Conservation (phyloP, 2,329 filamentous ascomycete genomes). For the Huntiella bhutanensis region DNA sequence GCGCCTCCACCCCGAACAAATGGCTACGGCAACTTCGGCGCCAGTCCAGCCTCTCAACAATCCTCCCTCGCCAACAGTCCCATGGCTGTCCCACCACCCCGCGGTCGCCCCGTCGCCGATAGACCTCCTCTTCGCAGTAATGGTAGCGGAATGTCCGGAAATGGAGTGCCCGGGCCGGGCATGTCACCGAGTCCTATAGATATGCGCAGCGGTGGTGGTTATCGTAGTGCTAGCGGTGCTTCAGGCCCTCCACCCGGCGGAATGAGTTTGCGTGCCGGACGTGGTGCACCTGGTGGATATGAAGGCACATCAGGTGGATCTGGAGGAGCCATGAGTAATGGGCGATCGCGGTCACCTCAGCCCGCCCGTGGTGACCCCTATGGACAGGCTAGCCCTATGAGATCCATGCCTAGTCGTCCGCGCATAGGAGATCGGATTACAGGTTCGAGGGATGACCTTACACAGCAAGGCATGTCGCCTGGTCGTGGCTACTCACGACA, state of each 20-base stretch:
- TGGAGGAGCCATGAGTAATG: conserved; percentile 4
- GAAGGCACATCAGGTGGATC: conserved; percentile 4
- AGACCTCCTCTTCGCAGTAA: conserved; percentile 3
- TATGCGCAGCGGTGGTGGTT: conserved; percentile 4
- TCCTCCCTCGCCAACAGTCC: conserved; percentile 15
- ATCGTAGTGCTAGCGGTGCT: conserved; percentile 8
- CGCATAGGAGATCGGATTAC: conserved; percentile 12
- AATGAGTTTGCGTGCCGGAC: too few relatives aligned
- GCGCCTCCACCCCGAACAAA: conserved; percentile 16
- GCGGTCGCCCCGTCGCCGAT: conserved; percentile 8
- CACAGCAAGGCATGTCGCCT: conserved; percentile 4
- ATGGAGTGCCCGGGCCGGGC: neutral
- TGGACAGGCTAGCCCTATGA: conserved; percentile 8
- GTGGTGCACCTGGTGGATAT: too few relatives aligned
- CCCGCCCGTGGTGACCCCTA: neutral
- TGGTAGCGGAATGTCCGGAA: neutral
- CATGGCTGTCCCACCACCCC: conserved; percentile 4
- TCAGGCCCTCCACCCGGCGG: too few relatives aligned
- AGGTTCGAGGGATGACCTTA: conserved; percentile 4
- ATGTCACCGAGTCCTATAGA: conserved; percentile 1
- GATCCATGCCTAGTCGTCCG: conserved; percentile 20
- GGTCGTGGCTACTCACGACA: neutral
- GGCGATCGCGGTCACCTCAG: conserved; percentile 8
- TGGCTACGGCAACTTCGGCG: conserved; percentile 26
- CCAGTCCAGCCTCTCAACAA: conserved; percentile 2